A percentile compares a stretch with the other conserved stretches of the same genome.
These are phyloP conservation scores for Exophiala oligosperma DNA, from an alignment of 2,329 filamentous ascomycete species.

Conservation along the genomic window DNA sequence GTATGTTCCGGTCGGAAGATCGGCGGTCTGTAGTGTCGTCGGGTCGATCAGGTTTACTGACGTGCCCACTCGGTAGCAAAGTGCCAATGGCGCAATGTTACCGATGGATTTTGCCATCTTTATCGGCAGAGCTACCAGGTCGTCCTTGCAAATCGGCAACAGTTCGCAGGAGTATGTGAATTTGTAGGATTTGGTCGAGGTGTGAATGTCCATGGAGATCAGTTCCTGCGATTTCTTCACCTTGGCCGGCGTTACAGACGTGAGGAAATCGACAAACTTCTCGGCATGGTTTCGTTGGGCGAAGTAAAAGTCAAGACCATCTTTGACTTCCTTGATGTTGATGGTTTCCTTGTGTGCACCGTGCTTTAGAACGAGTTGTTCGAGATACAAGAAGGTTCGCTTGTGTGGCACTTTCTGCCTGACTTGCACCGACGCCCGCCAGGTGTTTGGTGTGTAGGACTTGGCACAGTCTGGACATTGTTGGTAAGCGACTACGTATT, in stretches of 20 bases:
- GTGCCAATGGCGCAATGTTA: slow-evolving; percentile 81
- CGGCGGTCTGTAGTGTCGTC: slow-evolving; percentile 84
- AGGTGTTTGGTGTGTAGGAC: slow-evolving; percentile 94
- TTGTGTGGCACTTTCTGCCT: slow-evolving; percentile 97
- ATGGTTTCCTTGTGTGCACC: slow-evolving; percentile 87
- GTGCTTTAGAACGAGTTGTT: slow-evolving; percentile 95
- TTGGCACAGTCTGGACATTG: slow-evolving; percentile 96
- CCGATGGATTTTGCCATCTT: slow-evolving; percentile 83
- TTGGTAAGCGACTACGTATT: slow-evolving; percentile 85
- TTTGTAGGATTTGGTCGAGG: slow-evolving; percentile 88
- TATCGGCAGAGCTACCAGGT: slow-evolving; percentile 88
- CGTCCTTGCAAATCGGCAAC: slow-evolving; percentile 95
- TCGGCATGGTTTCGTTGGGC: slow-evolving; percentile 86
- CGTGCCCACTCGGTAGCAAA: slow-evolving; percentile 88
- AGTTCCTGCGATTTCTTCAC: slow-evolving; percentile 87
- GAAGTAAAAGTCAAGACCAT: slow-evolving; percentile 96
- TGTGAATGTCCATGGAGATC: slow-evolving; percentile 91
- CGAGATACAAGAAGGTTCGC: slow-evolving; percentile 77
- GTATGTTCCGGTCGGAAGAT: slow-evolving; percentile 78
- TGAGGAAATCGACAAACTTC: slow-evolving; percentile 87
- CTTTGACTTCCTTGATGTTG: slow-evolving; percentile 96
- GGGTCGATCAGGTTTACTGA: slow-evolving; percentile 88
- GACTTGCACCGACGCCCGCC: slow-evolving; percentile 90
- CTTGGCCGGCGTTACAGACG: slow-evolving; percentile 75
- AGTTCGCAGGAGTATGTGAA: slow-evolving; percentile 88